Evolutionary conservation across 2,329 filamentous ascomycete genomes (phyloP), one percentile per base, ranked within the genome.

Genomic region (Trichoderma cornu-damae): DNA sequence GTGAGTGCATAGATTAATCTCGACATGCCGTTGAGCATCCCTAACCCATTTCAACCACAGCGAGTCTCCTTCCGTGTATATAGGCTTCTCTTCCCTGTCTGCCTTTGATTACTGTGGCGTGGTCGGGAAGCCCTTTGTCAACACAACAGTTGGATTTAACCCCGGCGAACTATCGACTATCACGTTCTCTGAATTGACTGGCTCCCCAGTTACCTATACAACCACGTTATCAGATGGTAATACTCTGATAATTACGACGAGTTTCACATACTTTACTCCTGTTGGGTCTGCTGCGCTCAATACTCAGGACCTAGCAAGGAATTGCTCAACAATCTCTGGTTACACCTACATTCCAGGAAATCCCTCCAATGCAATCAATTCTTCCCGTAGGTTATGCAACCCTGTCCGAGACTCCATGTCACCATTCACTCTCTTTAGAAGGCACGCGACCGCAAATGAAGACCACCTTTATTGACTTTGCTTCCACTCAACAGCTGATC

Each of bases 1-100:
- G 58, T 59, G 38, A 42, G 58, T 53, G 2, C 16, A n/a, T 14
- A 26, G 14, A 16, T 28, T 6, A 26, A 6, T 1, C 1, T 18
- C 6, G 4, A 37, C 3, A 9, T 18, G n/a, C n/a, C n/a, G 8
- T 6, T 9, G 11, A 30, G 8, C 24, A 28, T 24, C 4, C 9
- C 51, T 59, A 34, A 59, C n/a, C n/a, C 43, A 18, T 3, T 4
- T 14, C 12, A 14, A 26, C 20, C 7, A 11, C 37, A 59, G 58
- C 12, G 24, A 57, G 22, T 59, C 53, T 3, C 58, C 58, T 3
- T 59, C 58, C 6, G 38, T 59, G 3, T 59, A 59, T 14, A 51
- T 59, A 6, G 58, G 58, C 20, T 59, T 59, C 46, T 51, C 53
- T n/a, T 57, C 58, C 2, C 34, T 59, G 14, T 59, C 58, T 8